phyloP scores from a whole-genome alignment of 2,329 filamentous ascomycete species.

The Monosporascus sp. region DNA sequence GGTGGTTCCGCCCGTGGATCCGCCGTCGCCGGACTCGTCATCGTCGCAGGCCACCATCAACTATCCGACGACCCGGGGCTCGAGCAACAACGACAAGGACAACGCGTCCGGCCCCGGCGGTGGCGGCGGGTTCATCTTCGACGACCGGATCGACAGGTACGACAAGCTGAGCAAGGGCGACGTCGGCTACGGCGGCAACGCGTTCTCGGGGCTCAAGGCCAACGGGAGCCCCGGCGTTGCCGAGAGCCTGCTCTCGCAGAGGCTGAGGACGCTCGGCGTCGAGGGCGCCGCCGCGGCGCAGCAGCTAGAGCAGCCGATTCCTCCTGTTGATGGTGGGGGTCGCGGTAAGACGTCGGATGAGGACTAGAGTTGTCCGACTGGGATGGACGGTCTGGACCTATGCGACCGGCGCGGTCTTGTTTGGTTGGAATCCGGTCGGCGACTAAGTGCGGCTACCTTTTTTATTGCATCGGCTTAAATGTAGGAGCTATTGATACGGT shows the following conservation, averaged over 20 bases:
- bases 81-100: conserved; percentile 8
- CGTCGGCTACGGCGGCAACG: conserved; percentile 54
- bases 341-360: background rate
- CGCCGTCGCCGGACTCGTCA: conserved; percentile 13
- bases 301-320: background rate
- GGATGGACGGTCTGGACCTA: too few species aligned
- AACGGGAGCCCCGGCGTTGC: conserved; percentile 38
- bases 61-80: conserved; percentile 31
- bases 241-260: conserved; percentile 66
- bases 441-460: too few species aligned
- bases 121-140: conserved; percentile 1
- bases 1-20: conserved; percentile 20
- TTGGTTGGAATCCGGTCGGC: too few species aligned
- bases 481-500: too few species aligned
- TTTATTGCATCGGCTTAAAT: too few species aligned
- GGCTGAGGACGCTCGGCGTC: conserved; percentile 58
- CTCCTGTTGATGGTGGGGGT: too few species aligned
- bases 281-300: conserved; percentile 19
- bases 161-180: conserved; percentile 66
- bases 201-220: conserved; percentile 33
- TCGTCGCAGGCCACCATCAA: conserved; percentile 4
- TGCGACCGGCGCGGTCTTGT: too few species aligned
- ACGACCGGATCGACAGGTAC: conserved; percentile 40
- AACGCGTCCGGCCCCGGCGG: conserved; percentile 16
- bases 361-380: background rate